Conservation (phyloP, 208 protist genomes). For the Leishmania major region DNA sequence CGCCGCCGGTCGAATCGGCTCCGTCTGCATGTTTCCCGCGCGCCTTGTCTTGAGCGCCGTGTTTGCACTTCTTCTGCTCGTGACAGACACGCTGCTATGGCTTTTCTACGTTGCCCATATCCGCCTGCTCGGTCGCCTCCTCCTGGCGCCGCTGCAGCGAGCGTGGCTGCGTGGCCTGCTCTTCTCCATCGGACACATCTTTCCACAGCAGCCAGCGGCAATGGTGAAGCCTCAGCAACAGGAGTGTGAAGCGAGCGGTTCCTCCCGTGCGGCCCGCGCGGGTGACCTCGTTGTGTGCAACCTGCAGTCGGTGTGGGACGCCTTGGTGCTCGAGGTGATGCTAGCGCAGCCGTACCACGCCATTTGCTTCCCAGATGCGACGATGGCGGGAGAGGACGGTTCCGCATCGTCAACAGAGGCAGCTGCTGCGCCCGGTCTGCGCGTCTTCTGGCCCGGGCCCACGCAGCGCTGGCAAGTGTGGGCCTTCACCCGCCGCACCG, state of each 20-base stretch:
- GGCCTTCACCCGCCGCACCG: conserved; percentile 52
- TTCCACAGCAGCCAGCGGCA: conserved; percentile 16
- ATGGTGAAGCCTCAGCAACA: background rate
- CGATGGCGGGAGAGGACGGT: background rate
- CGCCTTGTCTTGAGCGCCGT: conserved; percentile 48
- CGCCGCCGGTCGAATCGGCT: conserved; percentile 28
- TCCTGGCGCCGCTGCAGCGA: conserved; percentile 54
- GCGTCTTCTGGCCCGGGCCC: conserved; percentile 58
- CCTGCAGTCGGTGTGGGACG: conserved; percentile 77
- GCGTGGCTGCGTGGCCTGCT: conserved; percentile 49
- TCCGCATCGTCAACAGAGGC: background rate
- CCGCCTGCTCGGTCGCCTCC: conserved; percentile 25
- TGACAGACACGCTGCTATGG: conserved; percentile 61
- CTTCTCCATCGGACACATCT: conserved; percentile 64
- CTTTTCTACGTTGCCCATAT: conserved; percentile 38
- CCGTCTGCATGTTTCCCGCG: conserved; percentile 54
- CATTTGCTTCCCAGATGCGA: conserved; percentile 23
- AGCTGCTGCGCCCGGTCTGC: conserved; percentile 12
- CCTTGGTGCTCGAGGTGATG: conserved; percentile 63
- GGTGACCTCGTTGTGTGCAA: conserved; percentile 75
- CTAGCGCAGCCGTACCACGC: conserved; percentile 37
- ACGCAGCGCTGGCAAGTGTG: conserved; percentile 76
- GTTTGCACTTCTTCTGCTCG: conserved; percentile 45
- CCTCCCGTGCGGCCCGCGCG: conserved; percentile 9
- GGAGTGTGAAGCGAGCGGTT: background rate